Evolutionary conservation across 768 basidiomycete genomes (phyloP), one percentile per base, ranked within the genome.

Genomic region (Lactifluus rugatus): DNA sequence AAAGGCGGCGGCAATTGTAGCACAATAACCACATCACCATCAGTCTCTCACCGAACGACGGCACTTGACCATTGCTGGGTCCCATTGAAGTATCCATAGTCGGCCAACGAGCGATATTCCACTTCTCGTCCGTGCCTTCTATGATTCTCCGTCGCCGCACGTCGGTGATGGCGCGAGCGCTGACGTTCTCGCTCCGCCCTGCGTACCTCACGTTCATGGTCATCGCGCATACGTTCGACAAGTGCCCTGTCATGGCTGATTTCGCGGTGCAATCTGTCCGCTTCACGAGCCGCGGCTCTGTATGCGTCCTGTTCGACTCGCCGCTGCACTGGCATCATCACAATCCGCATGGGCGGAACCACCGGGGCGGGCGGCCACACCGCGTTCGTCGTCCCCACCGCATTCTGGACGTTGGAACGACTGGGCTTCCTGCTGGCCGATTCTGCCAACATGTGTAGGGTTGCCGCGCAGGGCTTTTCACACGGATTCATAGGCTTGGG

Each of bases 351-450:
- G 4, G 59, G 54, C 44, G 49, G 49, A 17, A 52, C n/a, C 49
- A 52, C 48, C 8, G 54, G 59, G n/a, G 48, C 36, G 17, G 59
- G 54, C 10, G 58, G 54, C 58, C 48, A 56, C 36, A 55, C 32
- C 4, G 10, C 17, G 2, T 13, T 31, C 8, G 26, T 25, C 32
- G 42, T 3, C 31, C 44, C 23, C 16, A 13, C n/a, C 48, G 21
- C 19, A 32, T 28, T 25, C 44, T 42, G 53, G 7, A 10, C 23
- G 16, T 41, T 32, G 11, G 26, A 17, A 37, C n/a, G 19, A 2
- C 48, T 21, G 17, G 17, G 21, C n/a, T 39, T 23, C 28, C 26
- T 26, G 13, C 25, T 26, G n/a, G 49, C 10, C 3, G 54, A 56
- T 14, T 46, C 45, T 19, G 9, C 36, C 19, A 56, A 25, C 2